These are phyloP conservation scores for Epichloe baconii DNA, from an alignment of 2,329 filamentous ascomycete species.

Conservation along the genomic window DNA sequence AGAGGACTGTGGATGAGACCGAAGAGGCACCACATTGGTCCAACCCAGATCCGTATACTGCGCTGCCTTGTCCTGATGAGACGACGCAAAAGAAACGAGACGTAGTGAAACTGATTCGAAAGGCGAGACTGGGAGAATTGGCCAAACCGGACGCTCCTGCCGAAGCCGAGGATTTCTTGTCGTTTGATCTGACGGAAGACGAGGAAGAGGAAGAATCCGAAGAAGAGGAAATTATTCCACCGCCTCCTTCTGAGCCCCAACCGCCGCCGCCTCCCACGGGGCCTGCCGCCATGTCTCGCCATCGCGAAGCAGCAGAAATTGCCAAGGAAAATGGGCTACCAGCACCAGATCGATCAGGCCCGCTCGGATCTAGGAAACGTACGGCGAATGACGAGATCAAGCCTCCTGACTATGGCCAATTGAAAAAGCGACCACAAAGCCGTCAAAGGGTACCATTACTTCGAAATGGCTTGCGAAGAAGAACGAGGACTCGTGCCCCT, in stretches of 20 bases:
- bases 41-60: slow-evolving; percentile 89
- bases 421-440: slow-evolving; percentile 39
- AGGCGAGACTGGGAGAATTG: slow-evolving; percentile 54
- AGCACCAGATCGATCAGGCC: slow-evolving; percentile 22
- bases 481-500: slow-evolving; percentile 42
- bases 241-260: slow-evolving; percentile 11
- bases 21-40: slow-evolving; percentile 67
- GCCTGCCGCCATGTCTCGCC: not conserved
- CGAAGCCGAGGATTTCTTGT: slow-evolving; percentile 75
- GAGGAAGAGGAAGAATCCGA: slow-evolving; percentile 22
- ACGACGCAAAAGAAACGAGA: slow-evolving; percentile 64
- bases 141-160: slow-evolving; percentile 37
- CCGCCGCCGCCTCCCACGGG: slow-evolving; percentile 3
- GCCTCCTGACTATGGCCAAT: slow-evolving; percentile 35
- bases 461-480: slow-evolving; percentile 36
- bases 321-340: slow-evolving; percentile 10
- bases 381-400: slow-evolving; percentile 58
- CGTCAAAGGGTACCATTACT: slow-evolving; percentile 35
- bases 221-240: slow-evolving; percentile 6
- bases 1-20: slow-evolving; percentile 19
- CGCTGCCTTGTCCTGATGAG: slow-evolving; percentile 67
- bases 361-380: slow-evolving; percentile 59
- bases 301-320: not conserved
- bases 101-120: slow-evolving; percentile 82
- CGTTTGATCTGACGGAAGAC: slow-evolving; percentile 56